These are phyloP conservation scores for Juglanconis sp. DNA, from an alignment of 2,329 filamentous ascomycete genomes.

Conservation along the genomic window DNA sequence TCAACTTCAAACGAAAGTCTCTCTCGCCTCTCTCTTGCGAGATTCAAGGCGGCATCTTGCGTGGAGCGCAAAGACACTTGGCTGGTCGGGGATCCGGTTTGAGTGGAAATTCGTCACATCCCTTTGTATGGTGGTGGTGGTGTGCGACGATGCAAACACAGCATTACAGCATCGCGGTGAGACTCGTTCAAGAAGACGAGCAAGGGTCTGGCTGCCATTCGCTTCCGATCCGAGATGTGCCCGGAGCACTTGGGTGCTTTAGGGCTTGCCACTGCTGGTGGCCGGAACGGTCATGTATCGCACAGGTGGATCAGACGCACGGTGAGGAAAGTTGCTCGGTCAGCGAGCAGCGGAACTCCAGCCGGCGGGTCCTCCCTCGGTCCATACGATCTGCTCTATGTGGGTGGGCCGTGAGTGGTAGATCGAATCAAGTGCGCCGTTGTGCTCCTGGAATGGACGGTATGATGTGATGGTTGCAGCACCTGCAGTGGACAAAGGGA, in stretches of 20 bases:
- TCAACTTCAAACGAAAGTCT: slow-evolving; percentile 6
- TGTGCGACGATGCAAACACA: slow-evolving; percentile 9
- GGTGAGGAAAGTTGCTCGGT: neutral
- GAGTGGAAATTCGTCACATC: slow-evolving; percentile 1
- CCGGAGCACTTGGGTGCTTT: neutral
- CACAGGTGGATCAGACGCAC: neutral
- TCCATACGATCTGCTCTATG: neutral
- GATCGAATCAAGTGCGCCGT: neutral
- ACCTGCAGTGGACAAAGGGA: neutral
- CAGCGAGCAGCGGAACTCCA: neutral
- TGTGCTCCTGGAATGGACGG: neutral
- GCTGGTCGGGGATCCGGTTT: slow-evolving; percentile 4
- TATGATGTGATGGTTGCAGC: neutral
- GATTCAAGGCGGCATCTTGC: slow-evolving; percentile 10
- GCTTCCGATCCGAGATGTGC: neutral
- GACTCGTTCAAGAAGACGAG: neutral
- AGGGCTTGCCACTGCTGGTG: neutral
- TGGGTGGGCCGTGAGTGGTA: neutral
- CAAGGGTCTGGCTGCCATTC: neutral
- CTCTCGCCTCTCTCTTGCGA: slow-evolving; percentile 4
- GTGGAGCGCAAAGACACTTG: slow-evolving; percentile 8
- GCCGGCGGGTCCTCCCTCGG: neutral
- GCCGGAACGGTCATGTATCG: neutral
- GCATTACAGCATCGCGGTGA: slow-evolving; percentile 5
- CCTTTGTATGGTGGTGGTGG: neutral